Evolutionary conservation across 768 basidiomycete genomes (phyloP).

Genomic region (Guyanaporus albipodus): DNA sequence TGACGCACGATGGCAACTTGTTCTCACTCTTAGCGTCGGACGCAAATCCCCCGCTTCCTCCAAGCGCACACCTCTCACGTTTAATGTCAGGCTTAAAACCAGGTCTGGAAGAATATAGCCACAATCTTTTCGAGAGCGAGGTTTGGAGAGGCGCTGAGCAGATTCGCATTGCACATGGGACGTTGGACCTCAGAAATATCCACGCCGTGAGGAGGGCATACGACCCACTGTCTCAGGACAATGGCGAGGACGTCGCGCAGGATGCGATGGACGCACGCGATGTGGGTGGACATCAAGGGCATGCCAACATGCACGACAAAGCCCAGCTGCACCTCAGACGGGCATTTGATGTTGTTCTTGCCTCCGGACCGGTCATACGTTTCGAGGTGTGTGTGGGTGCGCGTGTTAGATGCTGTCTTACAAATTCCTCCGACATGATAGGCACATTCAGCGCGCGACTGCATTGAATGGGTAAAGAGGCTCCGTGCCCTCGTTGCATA

Average conservation of each 20-base stretch:
- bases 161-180: conserved; percentile 60
- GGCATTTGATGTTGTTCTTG: conserved; percentile 74
- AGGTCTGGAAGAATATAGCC: conserved; percentile 26
- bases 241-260: conserved; percentile 23
- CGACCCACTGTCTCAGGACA: conserved; percentile 24
- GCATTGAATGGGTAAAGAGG: conserved; percentile 82
- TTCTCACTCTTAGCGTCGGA: conserved; percentile 51
- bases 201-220: conserved; percentile 56
- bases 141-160: conserved; percentile 60
- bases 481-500: conserved; percentile 68
- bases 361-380: conserved; percentile 61
- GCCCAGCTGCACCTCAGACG: conserved; percentile 50
- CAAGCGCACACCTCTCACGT: conserved; percentile 42
- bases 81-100: conserved; percentile 28
- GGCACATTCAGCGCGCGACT: conserved; percentile 62
- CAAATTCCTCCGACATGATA: conserved; percentile 31
- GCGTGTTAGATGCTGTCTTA: background rate
- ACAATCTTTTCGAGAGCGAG: conserved; percentile 46
- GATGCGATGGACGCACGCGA: conserved; percentile 54
- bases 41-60: conserved; percentile 69
- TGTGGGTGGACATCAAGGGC: conserved; percentile 56
- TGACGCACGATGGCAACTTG: conserved; percentile 68
- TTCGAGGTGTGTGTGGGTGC: conserved; percentile 66
- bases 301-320: conserved; percentile 43
- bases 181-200: conserved; percentile 71